These are phyloP conservation scores for Verticillium isaacii DNA, from an alignment of 2,329 filamentous ascomycete genomes.

Conservation along the genomic window DNA sequence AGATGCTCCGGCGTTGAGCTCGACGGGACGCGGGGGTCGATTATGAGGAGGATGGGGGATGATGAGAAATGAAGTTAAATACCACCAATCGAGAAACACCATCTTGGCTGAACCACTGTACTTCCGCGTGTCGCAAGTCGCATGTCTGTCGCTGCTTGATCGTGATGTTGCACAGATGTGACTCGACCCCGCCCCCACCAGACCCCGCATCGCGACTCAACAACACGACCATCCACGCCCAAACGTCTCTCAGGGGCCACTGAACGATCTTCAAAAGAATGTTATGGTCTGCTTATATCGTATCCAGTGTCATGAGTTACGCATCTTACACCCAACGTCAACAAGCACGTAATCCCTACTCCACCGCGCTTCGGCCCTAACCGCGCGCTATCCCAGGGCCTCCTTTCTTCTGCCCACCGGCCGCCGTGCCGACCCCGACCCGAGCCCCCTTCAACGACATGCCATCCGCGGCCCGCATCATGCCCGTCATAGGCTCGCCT, in stretches of 20 bases:
- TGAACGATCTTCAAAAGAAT: no score
- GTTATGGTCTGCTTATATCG: no score
- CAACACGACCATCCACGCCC: no score
- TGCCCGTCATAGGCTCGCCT: not conserved
- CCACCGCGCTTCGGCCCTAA: slow-evolving; percentile 7
- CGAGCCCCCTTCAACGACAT: not conserved
- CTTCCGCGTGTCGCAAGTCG: not conserved
- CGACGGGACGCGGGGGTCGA: not conserved
- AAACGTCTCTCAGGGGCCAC: no score
- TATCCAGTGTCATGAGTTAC: no score
- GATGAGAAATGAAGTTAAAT: not conserved
- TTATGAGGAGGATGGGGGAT: not conserved
- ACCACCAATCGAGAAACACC: not conserved
- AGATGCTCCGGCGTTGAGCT: not conserved
- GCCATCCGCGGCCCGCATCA: not conserved
- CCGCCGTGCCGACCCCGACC: not conserved
- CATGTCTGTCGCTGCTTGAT: not conserved
- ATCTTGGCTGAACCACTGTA: not conserved
- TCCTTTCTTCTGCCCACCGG: not conserved
- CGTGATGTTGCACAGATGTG: not conserved
- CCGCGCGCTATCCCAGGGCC: slow-evolving; percentile 3
- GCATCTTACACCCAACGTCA: not conserved
- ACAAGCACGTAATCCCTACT: not conserved
- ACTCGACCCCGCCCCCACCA: not conserved
- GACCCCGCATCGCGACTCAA: not conserved